These are phyloP conservation scores for Xerocomus brunneocitrinus DNA, from an alignment of 768 basidiomycete species.

Conservation along the genomic window DNA sequence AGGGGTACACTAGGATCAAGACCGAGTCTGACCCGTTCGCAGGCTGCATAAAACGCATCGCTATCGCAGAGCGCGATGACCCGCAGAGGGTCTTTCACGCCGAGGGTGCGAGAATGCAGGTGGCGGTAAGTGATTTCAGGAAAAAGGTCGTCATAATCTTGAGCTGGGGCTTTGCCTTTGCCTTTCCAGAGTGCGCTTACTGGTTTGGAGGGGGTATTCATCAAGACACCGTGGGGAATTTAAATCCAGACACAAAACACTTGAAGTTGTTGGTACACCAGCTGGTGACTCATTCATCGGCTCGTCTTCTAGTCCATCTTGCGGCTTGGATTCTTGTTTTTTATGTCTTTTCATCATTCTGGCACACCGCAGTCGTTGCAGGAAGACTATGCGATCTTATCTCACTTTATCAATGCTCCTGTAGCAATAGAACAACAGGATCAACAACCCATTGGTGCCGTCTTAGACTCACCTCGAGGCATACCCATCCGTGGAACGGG, in stretches of 20 bases:
- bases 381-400: constrained; percentile 62
- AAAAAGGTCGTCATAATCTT: constrained; percentile 56
- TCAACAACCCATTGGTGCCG: neutral
- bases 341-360: constrained; percentile 18
- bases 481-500: constrained; percentile 14
- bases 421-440: constrained; percentile 8
- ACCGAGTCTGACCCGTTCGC: constrained; percentile 79
- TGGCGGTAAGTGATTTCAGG: constrained; percentile 79
- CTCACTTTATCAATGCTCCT: constrained; percentile 39
- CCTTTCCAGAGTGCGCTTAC: constrained; percentile 44
- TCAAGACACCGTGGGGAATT: neutral
- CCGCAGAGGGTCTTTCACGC: constrained; percentile 71
- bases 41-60: constrained; percentile 80
- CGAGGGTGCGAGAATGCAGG: constrained; percentile 60
- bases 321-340: neutral
- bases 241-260: neutral
- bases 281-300: no score
- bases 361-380: constrained; percentile 42
- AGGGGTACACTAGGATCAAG: constrained; percentile 61
- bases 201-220: constrained; percentile 9
- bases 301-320: neutral
- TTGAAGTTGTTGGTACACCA: neutral
- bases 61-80: constrained; percentile 89
- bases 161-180: constrained; percentile 43
- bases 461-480: constrained; percentile 15